Evolutionary conservation across 148 eudicot genomes (phyloP).

Genomic region (Amaranthus palmeri): DNA sequence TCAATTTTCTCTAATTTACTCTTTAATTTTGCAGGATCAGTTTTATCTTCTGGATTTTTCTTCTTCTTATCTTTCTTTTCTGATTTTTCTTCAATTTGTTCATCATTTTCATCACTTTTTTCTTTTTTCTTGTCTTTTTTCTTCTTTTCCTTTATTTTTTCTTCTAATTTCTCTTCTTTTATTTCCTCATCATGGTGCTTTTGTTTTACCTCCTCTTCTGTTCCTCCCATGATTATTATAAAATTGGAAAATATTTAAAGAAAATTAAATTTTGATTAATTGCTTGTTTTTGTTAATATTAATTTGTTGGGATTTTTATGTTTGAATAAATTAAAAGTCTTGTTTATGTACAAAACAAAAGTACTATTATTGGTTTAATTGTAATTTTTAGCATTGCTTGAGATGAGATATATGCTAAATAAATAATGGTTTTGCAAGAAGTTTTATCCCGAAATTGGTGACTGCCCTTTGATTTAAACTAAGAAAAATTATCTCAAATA

Average conservation of each 20-base stretch:
- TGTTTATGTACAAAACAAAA: slow-evolving; percentile 8
- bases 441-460: slow-evolving; percentile 16
- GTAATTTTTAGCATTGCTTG: background rate
- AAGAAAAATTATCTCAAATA: no score
- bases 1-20: slow-evolving; percentile 55
- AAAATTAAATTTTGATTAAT: background rate
- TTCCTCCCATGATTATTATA: slow-evolving; percentile 29
- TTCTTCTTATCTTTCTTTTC: slow-evolving; percentile 46
- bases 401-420: background rate
- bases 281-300: background rate
- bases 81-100: slow-evolving; percentile 24
- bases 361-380: slow-evolving; percentile 14
- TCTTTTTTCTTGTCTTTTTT: slow-evolving; percentile 36
- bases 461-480: slow-evolving; percentile 2
- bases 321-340: background rate
- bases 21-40: slow-evolving; percentile 49
- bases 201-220: slow-evolving; percentile 37
- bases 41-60: slow-evolving; percentile 62
- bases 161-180: slow-evolving; percentile 26
- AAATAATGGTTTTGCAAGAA: slow-evolving; percentile 12
- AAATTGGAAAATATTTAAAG: background rate
- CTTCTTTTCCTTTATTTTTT: slow-evolving; percentile 35
- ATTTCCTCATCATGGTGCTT: slow-evolving; percentile 35
- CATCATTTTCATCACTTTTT: slow-evolving; percentile 16
- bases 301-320: background rate